A percentile compares a stretch with the other conserved stretches of the same genome.
Evolutionary conservation across 305 asterid genomes (phyloP).

Genomic region (Ilex paraguariensis): DNA sequence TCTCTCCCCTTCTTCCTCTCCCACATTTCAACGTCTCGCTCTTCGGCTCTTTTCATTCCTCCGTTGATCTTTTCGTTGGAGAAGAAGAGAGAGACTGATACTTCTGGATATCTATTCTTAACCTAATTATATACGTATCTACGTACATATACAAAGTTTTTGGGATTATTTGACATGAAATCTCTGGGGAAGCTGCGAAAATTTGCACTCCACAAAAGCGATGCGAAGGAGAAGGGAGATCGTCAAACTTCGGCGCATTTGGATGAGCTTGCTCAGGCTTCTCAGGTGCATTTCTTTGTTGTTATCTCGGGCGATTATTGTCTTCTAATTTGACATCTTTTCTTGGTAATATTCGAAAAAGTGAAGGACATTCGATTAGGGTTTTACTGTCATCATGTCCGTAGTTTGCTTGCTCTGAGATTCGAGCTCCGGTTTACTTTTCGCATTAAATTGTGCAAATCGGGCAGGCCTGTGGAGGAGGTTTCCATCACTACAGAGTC

Average conservation of each 20-base stretch:
- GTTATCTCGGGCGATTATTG: no score
- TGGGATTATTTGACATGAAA: slow-evolving; percentile 39
- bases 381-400: background rate
- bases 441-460: no score
- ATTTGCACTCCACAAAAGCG: slow-evolving; percentile 55
- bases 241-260: slow-evolving; percentile 45
- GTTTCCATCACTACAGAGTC: background rate
- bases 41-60: no score
- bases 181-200: slow-evolving; percentile 70
- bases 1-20: no score
- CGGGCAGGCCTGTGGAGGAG: background rate
- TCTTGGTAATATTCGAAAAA: background rate
- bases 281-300: slow-evolving; percentile 21
- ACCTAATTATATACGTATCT: no score
- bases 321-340: background rate
- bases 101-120: no score
- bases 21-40: no score
- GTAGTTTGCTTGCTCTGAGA: background rate
- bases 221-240: slow-evolving; percentile 68
- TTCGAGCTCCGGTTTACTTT: no score
- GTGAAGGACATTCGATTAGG: background rate
- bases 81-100: no score
- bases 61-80: no score
- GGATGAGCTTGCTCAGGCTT: slow-evolving; percentile 70
- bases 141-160: no score